phyloP scores from a whole-genome alignment of 1,284 basidiomycete genomes.

The Trametes pubescens region DNA sequence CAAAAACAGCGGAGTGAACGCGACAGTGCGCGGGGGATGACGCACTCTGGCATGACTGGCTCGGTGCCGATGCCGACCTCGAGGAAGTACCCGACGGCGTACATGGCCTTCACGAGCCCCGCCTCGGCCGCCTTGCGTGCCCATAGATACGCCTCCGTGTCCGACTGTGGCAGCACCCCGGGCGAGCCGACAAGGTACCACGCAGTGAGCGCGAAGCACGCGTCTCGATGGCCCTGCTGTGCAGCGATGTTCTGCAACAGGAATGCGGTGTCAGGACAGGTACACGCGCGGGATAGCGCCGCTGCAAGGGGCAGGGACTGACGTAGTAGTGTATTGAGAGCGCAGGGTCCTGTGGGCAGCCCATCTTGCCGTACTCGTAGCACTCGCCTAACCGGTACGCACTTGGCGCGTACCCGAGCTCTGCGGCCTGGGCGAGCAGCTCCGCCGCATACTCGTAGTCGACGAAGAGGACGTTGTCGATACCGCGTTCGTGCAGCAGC shows the following conservation, averaged over 20 bases:
- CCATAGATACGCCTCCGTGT: constrained; percentile 98
- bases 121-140: constrained; percentile 89
- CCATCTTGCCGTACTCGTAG: constrained; percentile 99
- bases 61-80: constrained; percentile 91
- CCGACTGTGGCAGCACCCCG: constrained; percentile 96
- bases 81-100: constrained; percentile 96
- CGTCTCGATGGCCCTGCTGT: constrained; percentile 96
- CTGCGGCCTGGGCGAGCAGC: constrained; percentile 92
- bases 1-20: constrained; percentile 3
- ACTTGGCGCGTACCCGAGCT: constrained; percentile 95
- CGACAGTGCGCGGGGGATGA: neutral
- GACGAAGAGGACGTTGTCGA: constrained; percentile 97
- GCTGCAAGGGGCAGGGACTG: constrained; percentile 44
- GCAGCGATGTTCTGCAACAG: constrained; percentile 89
- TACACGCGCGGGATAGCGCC: constrained; percentile 8
- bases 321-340: constrained; percentile 99
- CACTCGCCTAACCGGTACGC: constrained; percentile 97
- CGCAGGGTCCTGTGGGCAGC: constrained; percentile 97
- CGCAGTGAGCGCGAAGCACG: constrained; percentile 97
- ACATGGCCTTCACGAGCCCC: constrained; percentile 94
- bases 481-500: constrained; percentile 92
- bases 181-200: constrained; percentile 99
- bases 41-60: constrained; percentile 73
- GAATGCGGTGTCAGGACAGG: constrained; percentile 20
- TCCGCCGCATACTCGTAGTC: constrained; percentile 97